Percentiles rank a stretch among this genome's conserved stretches.
phyloP scores from a whole-genome alignment of 495 filamentous ascomycete species.

The Podospora fimiseda region DNA sequence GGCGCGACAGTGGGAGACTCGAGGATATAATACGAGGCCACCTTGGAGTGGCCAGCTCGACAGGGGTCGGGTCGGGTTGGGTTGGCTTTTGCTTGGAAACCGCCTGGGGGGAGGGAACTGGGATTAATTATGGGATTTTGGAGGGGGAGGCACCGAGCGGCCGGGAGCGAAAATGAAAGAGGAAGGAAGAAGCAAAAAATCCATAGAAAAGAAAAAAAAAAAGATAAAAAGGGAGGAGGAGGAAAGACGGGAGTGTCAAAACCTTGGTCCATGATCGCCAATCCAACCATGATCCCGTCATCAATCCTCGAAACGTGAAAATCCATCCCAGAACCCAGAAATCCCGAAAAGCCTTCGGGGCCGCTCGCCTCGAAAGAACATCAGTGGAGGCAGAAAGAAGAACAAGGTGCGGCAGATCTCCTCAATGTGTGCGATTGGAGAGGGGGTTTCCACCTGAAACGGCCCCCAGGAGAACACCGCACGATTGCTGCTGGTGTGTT shows the following conservation, averaged over 20 bases:
- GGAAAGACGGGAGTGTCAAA: background rate
- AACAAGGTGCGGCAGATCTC: conserved; percentile 16
- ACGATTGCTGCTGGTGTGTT: conserved; percentile 14
- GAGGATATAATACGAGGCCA: conserved; percentile 12
- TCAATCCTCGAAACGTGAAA: background rate
- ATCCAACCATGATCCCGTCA: background rate
- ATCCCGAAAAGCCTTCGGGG: background rate
- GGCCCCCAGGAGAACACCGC: conserved; percentile 17
- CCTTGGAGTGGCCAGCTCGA: background rate
- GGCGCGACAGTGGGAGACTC: conserved; percentile 3
- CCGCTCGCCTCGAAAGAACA: background rate
- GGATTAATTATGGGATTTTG: conserved; percentile 1
- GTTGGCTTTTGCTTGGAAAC: background rate
- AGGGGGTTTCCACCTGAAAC: conserved; percentile 23
- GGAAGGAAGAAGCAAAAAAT: conserved; percentile 6
- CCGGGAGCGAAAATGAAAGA: conserved; percentile 12
- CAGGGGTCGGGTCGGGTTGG: background rate
- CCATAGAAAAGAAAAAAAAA: conserved; percentile 22
- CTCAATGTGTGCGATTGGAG: conserved; percentile 7
- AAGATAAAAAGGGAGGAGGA: conserved; percentile 33
- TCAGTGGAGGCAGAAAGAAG: background rate
- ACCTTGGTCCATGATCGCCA: background rate
- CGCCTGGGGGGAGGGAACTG: background rate
- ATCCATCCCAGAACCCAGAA: too few species aligned
- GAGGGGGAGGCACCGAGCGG: conserved; percentile 6